Percentiles rank a stretch among this genome's conserved stretches.
phyloP scores from a whole-genome alignment of 1,284 basidiomycete species.

The Ustilago curta region DNA sequence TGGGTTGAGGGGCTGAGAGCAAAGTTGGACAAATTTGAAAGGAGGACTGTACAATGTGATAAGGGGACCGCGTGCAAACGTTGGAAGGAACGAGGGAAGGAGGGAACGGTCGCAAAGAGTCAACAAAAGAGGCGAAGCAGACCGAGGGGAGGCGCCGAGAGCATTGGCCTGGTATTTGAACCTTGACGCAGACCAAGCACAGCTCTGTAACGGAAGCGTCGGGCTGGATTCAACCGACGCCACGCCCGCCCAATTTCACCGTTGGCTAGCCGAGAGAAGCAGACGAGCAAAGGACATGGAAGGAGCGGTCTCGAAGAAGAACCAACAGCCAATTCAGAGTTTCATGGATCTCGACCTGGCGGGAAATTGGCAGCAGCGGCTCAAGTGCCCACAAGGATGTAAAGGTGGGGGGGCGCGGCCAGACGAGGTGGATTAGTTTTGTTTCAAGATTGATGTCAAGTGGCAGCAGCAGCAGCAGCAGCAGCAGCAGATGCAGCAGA shows the following conservation, averaged over 20 bases:
- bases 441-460: no score
- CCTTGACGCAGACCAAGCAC: no score
- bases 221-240: neutral
- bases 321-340: neutral
- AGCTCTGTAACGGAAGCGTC: neutral
- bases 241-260: neutral
- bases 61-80: neutral
- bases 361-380: neutral
- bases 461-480: no score
- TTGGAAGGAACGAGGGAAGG: neutral
- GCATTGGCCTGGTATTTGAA: neutral
- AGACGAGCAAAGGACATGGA: conserved; percentile 1
- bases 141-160: neutral
- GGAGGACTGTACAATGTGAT: neutral
- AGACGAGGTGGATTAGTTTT: no score
- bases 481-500: no score
- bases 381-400: neutral
- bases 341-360: conserved; percentile 1
- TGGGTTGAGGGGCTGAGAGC: neutral
- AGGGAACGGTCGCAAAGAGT: neutral
- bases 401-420: no score
- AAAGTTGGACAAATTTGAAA: neutral
- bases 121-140: neutral
- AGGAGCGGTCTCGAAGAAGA: neutral
- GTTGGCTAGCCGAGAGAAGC: neutral